Percentiles rank a stretch among this genome's conserved stretches.
These are phyloP conservation scores for Arthrobotrys pseudoclavata DNA, from an alignment of 2,329 filamentous ascomycete genomes.

Conservation along the genomic window DNA sequence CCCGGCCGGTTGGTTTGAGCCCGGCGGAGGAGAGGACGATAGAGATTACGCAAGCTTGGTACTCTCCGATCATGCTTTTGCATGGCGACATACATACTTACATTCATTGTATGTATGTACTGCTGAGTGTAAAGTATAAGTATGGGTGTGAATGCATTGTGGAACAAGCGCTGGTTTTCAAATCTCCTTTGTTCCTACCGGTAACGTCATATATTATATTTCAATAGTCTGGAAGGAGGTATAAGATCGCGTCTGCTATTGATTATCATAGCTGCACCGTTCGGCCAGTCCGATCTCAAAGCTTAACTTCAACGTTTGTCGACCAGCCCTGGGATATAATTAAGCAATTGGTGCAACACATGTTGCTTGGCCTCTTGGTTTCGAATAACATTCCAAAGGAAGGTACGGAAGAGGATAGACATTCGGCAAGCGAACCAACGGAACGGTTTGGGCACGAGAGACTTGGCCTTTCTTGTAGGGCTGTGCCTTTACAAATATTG, in stretches of 20 bases:
- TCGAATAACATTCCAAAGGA: no score
- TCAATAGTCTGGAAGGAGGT: neutral
- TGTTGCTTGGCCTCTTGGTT: conserved; percentile 2
- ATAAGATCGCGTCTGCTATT: neutral
- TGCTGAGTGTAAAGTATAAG: neutral
- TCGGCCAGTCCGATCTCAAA: conserved; percentile 1
- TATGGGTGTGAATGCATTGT: neutral
- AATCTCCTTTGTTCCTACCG: neutral
- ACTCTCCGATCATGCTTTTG: conserved; percentile 5
- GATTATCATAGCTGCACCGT: neutral
- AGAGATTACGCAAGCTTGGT: conserved; percentile 27
- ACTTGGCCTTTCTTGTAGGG: conserved; percentile 20
- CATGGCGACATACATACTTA: neutral
- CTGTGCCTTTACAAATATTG: neutral
- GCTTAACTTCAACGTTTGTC: conserved; percentile 5
- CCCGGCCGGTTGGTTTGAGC: conserved; percentile 25
- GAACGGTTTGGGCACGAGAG: neutral
- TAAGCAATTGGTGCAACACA: conserved; percentile 24
- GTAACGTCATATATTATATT: neutral
- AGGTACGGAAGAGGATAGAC: no score
- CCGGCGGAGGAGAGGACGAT: conserved; percentile 1
- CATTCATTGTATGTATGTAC: neutral
- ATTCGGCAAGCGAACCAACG: neutral
- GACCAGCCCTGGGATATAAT: neutral
- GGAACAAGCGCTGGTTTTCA: conserved; percentile 5